Evolutionary conservation across 2,329 filamentous ascomycete species (phyloP), one percentile per base, ranked within the genome.

Genomic region (Phyllachora maydis): DNA sequence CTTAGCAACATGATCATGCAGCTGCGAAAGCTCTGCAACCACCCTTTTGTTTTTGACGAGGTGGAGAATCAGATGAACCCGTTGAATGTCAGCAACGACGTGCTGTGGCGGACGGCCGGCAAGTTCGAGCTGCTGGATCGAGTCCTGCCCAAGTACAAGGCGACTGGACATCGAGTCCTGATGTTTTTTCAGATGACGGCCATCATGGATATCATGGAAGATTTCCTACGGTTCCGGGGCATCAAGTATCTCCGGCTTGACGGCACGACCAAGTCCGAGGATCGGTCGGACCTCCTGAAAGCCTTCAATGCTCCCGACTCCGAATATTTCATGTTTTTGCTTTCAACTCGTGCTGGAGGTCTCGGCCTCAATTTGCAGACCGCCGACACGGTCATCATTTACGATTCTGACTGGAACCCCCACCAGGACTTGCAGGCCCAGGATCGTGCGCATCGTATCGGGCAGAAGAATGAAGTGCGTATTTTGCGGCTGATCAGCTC

Each of bases 141-240:
- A 24, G 61, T 98, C 30, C 49, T 98, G 32, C 88, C 88, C 22
- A 98, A 98, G 51, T 95, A 98, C 49, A 67, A 78, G 36, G 71
- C 65, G 3, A 83, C 79, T 2, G 81, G 81, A 10, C 88, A 98
- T 65, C 76, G 88, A 49, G 82, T 95, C 14, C 60, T 98, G 46
- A 95, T 98, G 77, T 98, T 98, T 65, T 98, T 98, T 62, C 88
- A 98, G 47, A 98, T 98, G 88, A 98, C 88, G 4, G 83, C 91
- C 31, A 98, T 98, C 44, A 98, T 98, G 88, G 92, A 98, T 50
- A 98, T 98, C 41, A 95, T 98, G 88, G 88, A 98, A 39, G 88
- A 98, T 45, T 98, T 91, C 46, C 52, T 98, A 31, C 74, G 85
- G 4, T 74, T 81, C 40, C 67, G 79, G 33, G 75, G 73, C 22